Evolutionary conservation across 306 rosid species (phyloP), one percentile per base, ranked within the genome.

Genomic region (Datisca glomerata): DNA sequence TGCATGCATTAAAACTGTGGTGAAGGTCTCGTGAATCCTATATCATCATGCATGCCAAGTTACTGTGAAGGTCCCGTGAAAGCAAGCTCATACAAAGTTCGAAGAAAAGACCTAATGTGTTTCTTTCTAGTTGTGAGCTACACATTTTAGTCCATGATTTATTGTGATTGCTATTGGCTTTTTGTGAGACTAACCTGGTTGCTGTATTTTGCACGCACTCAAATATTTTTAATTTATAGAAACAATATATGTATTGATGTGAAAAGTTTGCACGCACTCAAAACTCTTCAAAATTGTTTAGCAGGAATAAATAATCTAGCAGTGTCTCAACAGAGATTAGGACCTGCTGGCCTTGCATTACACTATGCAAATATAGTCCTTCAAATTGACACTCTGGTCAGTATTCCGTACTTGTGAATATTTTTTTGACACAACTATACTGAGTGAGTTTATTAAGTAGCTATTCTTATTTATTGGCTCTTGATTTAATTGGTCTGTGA

Each of bases 341-440:
- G 95, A 51, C 84, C 93, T 52, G 76, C 93, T 12, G 95, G 95
- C 48, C 86, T 84, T 65, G 9, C 91, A 29, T 73, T 84, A 71
- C 95, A 84, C 66, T 73, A 84, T 63, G 95, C 95, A 51, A 84
- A 84, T 66, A 79, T 84, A 38, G 68, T 84, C 32, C 75, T 84
- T 53, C 92, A 79, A 73, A 79, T 84, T 9, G 95, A 84, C 66
- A 84, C 78, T 59, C 81, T 84, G 21, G 95, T 84, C 64, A 59
- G 94, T 65, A 21, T 49, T 48, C n/a, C n/a, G n/a, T n/a, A n/a
- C n/a, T n/a, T n/a, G n/a, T n/a, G n/a, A n/a, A n/a, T n/a, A n/a
- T n/a, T n/a, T n/a, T n/a, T n/a, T n/a, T n/a, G n/a, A n/a, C n/a
- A n/a, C n/a, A n/a, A n/a, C n/a, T n/a, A n/a, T n/a, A n/a, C n/a